phyloP scores from a whole-genome alignment of 129 eudicot genomes.

The Calendula officinalis region DNA sequence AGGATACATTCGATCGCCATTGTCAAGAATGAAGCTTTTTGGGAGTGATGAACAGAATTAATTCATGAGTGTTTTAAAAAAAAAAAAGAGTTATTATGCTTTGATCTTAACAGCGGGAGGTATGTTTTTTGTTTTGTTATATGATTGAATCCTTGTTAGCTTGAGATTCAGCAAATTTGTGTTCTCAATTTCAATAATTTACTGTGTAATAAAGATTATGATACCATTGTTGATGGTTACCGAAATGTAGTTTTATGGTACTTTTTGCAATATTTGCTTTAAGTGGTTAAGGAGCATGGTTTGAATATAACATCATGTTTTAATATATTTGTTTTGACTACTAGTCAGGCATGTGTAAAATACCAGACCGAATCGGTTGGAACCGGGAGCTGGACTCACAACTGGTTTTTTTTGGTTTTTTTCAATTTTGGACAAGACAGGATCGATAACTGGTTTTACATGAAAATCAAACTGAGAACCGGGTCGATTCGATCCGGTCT shows the following conservation, averaged over 20 bases:
- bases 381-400: neutral
- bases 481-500: no score
- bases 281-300: neutral
- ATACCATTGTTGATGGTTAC: slow-evolving; percentile 13
- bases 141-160: slow-evolving; percentile 18
- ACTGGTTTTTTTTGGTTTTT: no score
- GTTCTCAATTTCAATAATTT: slow-evolving; percentile 20
- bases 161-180: slow-evolving; percentile 15
- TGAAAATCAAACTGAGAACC: no score
- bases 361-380: neutral
- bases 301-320: neutral
- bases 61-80: slow-evolving; percentile 2
- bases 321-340: slow-evolving; percentile 2
- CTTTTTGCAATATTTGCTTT: neutral
- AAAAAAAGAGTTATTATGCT: neutral
- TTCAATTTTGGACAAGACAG: no score
- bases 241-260: slow-evolving; percentile 17
- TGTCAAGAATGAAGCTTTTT: slow-evolving; percentile 71
- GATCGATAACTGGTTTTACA: no score
- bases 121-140: slow-evolving; percentile 17
- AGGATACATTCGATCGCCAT: slow-evolving; percentile 58
- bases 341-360: slow-evolving; percentile 1
- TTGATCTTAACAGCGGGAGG: slow-evolving; percentile 21
- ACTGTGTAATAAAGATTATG: slow-evolving; percentile 22
- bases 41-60: slow-evolving; percentile 41